Conservation (phyloP, 2,329 filamentous ascomycete species). For the Albophoma yamanashiensis region DNA sequence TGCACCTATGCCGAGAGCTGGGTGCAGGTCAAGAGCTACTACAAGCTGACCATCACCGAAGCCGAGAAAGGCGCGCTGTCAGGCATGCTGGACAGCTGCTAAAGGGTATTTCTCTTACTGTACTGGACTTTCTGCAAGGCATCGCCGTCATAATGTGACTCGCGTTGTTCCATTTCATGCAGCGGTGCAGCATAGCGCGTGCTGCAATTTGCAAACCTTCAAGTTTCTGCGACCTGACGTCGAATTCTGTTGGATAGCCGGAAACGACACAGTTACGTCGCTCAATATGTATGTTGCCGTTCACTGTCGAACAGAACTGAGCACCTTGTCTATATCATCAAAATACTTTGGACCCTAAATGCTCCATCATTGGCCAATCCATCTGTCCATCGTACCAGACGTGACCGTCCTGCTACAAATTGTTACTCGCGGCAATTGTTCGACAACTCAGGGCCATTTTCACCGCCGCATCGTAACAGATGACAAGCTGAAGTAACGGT, state of each 20-base stretch:
- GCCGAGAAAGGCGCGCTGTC: slow-evolving; percentile 61
- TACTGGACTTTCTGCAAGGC: background rate
- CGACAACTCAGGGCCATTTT: background rate
- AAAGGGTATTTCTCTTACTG: background rate
- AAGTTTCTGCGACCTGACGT: background rate
- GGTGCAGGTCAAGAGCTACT: slow-evolving; percentile 69
- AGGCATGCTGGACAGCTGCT: slow-evolving; percentile 24
- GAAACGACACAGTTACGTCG: background rate
- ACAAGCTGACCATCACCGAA: slow-evolving; percentile 54
- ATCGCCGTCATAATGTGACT: background rate
- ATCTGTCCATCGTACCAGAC: background rate
- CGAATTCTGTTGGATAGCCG: background rate
- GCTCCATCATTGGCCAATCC: background rate
- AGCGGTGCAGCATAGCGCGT: background rate
- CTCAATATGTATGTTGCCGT: background rate
- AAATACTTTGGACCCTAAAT: background rate
- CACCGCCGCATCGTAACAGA: background rate
- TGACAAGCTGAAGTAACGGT: background rate
- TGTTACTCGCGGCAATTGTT: background rate
- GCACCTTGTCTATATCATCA: background rate
- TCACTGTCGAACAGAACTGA: background rate
- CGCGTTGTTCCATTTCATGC: background rate
- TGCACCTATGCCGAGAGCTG: slow-evolving; percentile 72
- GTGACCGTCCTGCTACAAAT: background rate
- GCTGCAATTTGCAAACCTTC: background rate